phyloP scores from a whole-genome alignment of 2,329 filamentous ascomycete species.

The Pseudogymnoascus sp. region DNA sequence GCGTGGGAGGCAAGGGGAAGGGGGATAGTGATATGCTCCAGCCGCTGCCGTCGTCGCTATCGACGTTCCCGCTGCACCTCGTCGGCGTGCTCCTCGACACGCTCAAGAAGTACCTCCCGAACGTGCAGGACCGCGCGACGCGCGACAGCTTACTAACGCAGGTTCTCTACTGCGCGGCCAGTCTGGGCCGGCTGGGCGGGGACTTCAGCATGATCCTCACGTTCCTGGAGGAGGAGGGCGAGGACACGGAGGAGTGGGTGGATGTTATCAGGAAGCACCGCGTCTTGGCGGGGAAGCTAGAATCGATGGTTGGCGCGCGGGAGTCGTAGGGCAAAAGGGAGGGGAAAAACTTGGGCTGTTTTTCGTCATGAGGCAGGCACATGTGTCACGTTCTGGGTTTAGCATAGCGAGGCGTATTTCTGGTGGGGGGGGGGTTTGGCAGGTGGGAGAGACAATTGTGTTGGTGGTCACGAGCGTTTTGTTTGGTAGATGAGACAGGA shows the following conservation, averaged over 20 bases:
- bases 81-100: conserved; percentile 75
- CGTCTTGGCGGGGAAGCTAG: conserved; percentile 70
- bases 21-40: conserved; percentile 38
- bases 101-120: conserved; percentile 68
- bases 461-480: neutral
- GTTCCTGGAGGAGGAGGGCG: conserved; percentile 39
- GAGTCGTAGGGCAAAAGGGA: neutral
- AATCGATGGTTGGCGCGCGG: conserved; percentile 52
- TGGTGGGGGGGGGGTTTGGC: neutral
- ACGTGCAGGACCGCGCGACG: conserved; percentile 69
- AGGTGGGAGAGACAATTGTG: neutral
- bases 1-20: conserved; percentile 17
- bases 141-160: conserved; percentile 87
- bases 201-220: conserved; percentile 90
- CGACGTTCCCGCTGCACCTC: conserved; percentile 78
- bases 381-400: neutral
- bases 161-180: conserved; percentile 87
- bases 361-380: neutral
- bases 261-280: conserved; percentile 84
- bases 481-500: neutral
- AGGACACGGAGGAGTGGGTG: conserved; percentile 60
- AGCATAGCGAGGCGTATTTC: neutral
- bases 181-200: conserved; percentile 78
- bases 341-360: neutral
- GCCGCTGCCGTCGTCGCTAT: conserved; percentile 66